Percentiles rank a stretch among this genome's conserved stretches.
phyloP scores from a whole-genome alignment of 345 rosid species.

The Microcos paniculata region DNA sequence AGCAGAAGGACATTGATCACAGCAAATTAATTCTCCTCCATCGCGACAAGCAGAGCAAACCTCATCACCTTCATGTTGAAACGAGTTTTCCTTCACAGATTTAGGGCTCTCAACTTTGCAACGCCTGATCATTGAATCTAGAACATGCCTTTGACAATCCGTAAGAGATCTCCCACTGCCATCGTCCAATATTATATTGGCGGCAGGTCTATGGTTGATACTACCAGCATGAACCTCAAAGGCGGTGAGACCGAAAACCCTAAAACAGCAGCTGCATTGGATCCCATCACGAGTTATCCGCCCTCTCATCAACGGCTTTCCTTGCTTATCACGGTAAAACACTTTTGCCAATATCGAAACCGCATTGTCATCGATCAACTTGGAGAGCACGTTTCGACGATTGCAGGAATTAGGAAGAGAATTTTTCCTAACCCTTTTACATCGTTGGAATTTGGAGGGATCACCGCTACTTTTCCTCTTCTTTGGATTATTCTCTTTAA shows the following conservation, averaged over 20 bases:
- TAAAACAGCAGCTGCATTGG: slow-evolving; percentile 26
- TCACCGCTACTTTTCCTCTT: too few species aligned
- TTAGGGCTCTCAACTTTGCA: slow-evolving; percentile 2
- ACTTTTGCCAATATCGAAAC: slow-evolving; percentile 32
- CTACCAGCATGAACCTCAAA: slow-evolving; percentile 29
- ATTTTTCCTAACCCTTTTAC: slow-evolving; percentile 11
- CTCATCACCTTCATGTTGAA: slow-evolving; percentile 12
- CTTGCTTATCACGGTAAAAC: slow-evolving; percentile 14
- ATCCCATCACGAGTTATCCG: slow-evolving; percentile 35
- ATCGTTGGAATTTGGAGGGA: too few species aligned
- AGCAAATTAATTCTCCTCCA: slow-evolving; percentile 56
- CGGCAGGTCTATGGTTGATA: slow-evolving; percentile 19
- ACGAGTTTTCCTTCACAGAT: background rate
- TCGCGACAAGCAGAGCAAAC: slow-evolving; percentile 45
- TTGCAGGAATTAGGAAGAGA: background rate
- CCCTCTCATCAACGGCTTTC: slow-evolving; percentile 32
- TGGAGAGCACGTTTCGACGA: slow-evolving; percentile 28
- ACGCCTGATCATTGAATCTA: slow-evolving; percentile 13
- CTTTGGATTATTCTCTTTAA: background rate
- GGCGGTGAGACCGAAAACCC: slow-evolving; percentile 22
- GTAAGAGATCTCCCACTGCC: slow-evolving; percentile 43
- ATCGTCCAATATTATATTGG: slow-evolving; percentile 33
- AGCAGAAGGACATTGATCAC: slow-evolving; percentile 60
- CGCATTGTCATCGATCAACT: slow-evolving; percentile 40
- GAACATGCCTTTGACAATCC: slow-evolving; percentile 40